Evolutionary conservation across 2,329 filamentous ascomycete genomes (phyloP).

Genomic region (Fusarium torulosum): DNA sequence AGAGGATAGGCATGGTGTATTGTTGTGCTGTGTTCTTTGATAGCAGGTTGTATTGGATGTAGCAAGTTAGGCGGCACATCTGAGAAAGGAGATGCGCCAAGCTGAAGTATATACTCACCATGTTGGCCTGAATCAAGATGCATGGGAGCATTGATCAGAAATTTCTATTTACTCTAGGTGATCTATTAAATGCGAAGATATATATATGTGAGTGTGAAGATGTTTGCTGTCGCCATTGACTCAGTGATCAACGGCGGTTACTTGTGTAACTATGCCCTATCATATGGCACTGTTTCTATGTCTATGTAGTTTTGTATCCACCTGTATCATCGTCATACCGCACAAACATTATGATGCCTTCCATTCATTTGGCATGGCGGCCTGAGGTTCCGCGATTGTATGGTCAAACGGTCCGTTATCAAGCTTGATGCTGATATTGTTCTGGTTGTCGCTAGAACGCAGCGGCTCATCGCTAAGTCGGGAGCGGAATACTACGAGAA

Average conservation of each 20-base stretch:
- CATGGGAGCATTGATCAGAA: background rate
- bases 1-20: background rate
- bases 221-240: background rate
- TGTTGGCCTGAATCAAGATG: conserved; percentile 25
- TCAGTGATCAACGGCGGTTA: background rate
- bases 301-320: background rate
- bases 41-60: no score
- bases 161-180: background rate
- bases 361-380: background rate
- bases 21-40: no score
- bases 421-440: background rate
- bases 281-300: background rate
- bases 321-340: background rate
- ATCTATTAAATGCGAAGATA: background rate
- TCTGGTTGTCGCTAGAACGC: background rate
- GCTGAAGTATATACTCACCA: conserved; percentile 5
- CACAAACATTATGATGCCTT: background rate
- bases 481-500: background rate
- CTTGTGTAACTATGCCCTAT: background rate
- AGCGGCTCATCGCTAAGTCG: background rate
- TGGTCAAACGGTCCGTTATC: background rate
- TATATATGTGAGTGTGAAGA: background rate
- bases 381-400: background rate
- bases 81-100: accelerated
- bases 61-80: no score